Conservation (phyloP, 2,329 filamentous ascomycete species). For the Ilyonectria mors-panacis region DNA sequence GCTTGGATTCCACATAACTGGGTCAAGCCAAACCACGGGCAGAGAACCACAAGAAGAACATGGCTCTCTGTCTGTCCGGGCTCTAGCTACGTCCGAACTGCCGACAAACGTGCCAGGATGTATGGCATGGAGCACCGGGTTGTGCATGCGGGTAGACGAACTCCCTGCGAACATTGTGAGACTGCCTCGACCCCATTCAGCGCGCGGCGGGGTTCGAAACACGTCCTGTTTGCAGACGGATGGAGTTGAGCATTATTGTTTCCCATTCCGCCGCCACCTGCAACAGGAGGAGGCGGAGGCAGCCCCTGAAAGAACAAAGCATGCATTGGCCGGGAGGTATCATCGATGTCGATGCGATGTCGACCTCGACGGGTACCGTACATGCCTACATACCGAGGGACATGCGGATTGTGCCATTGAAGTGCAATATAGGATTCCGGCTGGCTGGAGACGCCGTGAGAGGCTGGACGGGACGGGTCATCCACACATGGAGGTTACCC, state of each 20-base stretch:
- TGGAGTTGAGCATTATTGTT: not conserved
- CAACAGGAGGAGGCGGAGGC: not conserved
- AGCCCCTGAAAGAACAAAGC: conserved; percentile 13
- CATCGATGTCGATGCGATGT: not conserved
- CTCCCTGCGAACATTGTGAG: conserved; percentile 3
- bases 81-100: not conserved
- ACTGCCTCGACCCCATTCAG: conserved; percentile 1
- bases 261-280: conserved; percentile 8
- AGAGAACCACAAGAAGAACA: not conserved
- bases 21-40: not conserved
- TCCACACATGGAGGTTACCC: conserved; percentile 12
- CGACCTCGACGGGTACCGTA: not conserved
- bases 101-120: not conserved
- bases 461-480: not conserved
- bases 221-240: conserved; percentile 15
- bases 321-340: not conserved
- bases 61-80: not conserved
- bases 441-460: conserved; percentile 4
- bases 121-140: not conserved
- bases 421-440: not conserved
- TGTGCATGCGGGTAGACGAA: conserved; percentile 11
- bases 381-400: too few relatives aligned
- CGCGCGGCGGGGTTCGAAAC: conserved; percentile 12
- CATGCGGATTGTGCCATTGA: not conserved
- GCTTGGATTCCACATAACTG: not conserved